Conservation (phyloP, 176 grass and related monocot genomes). For the Lolium perenne region DNA sequence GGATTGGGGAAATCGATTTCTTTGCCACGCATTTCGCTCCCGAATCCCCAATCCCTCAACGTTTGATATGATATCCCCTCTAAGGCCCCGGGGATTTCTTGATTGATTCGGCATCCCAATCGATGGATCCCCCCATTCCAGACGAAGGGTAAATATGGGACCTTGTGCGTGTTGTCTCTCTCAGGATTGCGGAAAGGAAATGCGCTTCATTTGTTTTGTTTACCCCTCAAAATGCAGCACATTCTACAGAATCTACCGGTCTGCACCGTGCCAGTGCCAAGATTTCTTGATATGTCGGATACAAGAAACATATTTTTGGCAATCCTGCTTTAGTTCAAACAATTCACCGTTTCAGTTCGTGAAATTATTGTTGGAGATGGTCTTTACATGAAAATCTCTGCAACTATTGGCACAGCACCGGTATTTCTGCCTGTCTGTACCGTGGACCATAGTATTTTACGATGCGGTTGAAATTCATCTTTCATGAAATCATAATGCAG, state of each 20-base stretch:
- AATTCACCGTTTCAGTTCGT: background rate
- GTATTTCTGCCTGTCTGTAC: background rate
- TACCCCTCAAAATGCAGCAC: background rate
- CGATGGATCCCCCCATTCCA: background rate
- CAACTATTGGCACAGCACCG: background rate
- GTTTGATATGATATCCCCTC: background rate
- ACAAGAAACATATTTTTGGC: background rate
- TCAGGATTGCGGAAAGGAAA: background rate
- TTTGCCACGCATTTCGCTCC: constrained; percentile 14
- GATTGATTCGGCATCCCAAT: background rate
- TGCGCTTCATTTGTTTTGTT: constrained; percentile 21
- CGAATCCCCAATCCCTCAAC: background rate
- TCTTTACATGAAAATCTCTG: background rate
- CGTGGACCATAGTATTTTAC: background rate
- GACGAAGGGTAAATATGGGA: background rate
- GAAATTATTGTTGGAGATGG: background rate
- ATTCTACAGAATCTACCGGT: background rate
- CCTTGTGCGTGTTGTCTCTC: background rate
- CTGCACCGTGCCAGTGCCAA: background rate
- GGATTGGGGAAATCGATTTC: constrained; percentile 23
- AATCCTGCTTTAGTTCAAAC: constrained; percentile 10
- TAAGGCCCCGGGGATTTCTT: background rate
- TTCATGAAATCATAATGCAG: background rate
- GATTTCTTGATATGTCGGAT: constrained; percentile 27
- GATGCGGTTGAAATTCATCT: too few species aligned